phyloP scores from a whole-genome alignment of 371 early-diverging fungal genomes.

The Rhizopus stolonifer region DNA sequence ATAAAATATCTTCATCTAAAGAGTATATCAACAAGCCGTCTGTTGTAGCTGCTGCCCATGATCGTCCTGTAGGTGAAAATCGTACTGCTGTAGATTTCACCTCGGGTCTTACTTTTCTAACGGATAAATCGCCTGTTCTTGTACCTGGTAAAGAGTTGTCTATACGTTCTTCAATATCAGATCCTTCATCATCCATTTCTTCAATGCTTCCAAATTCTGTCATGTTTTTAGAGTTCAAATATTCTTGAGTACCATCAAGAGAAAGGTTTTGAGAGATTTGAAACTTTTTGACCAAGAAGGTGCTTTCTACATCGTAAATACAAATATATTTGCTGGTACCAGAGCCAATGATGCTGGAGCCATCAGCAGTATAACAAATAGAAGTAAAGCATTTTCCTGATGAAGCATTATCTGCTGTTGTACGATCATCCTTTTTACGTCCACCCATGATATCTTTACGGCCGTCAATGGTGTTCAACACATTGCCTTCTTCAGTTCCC shows the following conservation, averaged over 20 bases:
- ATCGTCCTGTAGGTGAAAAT: constrained; percentile 91
- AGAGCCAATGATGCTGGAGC: constrained; percentile 86
- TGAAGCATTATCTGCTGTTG: constrained; percentile 81
- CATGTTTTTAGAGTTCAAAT: constrained; percentile 88
- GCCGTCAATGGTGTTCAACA: constrained; percentile 82
- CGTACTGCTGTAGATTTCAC: constrained; percentile 80
- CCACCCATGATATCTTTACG: constrained; percentile 92
- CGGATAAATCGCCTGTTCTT: constrained; percentile 79
- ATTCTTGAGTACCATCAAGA: constrained; percentile 88
- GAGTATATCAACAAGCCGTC: constrained; percentile 94
- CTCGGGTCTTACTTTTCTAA: constrained; percentile 74
- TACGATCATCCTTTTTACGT: constrained; percentile 71
- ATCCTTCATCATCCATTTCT: constrained; percentile 74
- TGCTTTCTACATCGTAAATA: constrained; percentile 83
- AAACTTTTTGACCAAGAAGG: constrained; percentile 84
- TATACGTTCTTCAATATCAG: constrained; percentile 82
- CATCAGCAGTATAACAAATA: constrained; percentile 94
- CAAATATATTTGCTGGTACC: constrained; percentile 95
- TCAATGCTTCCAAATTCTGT: constrained; percentile 89
- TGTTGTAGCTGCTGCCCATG: constrained; percentile 96
- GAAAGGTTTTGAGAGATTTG: constrained; percentile 89
- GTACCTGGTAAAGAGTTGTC: constrained; percentile 89
- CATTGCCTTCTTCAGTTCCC: constrained; percentile 74
- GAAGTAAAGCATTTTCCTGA: constrained; percentile 90
- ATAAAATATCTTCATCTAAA: constrained; percentile 85